Conservation (phyloP, 192 early-diverging fungal species). For the Coemansia sp. region DNA sequence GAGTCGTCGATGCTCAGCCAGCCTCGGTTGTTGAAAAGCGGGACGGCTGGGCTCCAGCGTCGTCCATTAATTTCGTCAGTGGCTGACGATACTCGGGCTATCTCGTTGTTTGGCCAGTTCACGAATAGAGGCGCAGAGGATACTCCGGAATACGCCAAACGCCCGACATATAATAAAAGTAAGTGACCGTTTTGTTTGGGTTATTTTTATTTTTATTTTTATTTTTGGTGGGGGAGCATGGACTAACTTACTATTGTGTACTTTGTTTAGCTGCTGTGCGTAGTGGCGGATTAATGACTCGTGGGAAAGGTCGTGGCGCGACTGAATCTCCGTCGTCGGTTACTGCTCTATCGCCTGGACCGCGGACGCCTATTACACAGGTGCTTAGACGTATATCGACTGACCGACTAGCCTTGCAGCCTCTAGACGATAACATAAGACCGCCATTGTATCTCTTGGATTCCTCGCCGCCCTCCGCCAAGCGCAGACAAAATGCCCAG, state of each 20-base stretch:
- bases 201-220: neutral
- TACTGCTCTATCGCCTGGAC: neutral
- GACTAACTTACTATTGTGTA: neutral
- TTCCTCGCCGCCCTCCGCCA: conserved; percentile 5
- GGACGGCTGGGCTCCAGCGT: neutral
- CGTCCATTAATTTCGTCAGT: neutral
- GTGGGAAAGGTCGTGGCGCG: neutral
- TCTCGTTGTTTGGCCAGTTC: conserved; percentile 23
- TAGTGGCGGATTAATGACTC: neutral
- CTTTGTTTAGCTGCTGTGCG: neutral
- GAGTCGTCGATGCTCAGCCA: neutral
- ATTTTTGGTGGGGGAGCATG: no score
- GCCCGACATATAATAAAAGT: conserved; percentile 21
- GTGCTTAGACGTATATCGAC: neutral
- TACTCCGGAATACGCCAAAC: neutral
- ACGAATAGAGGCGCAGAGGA: neutral
- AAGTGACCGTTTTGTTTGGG: neutral
- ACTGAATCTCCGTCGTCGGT: neutral
- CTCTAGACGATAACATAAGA: neutral
- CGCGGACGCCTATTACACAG: neutral
- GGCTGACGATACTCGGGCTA: neutral
- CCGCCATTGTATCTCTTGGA: neutral
- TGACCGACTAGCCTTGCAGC: neutral
- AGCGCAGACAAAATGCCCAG: neutral
- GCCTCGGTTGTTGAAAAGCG: neutral